Conservation (phyloP, 2,329 filamentous ascomycete species). For the Colletotrichum liaoningense region DNA sequence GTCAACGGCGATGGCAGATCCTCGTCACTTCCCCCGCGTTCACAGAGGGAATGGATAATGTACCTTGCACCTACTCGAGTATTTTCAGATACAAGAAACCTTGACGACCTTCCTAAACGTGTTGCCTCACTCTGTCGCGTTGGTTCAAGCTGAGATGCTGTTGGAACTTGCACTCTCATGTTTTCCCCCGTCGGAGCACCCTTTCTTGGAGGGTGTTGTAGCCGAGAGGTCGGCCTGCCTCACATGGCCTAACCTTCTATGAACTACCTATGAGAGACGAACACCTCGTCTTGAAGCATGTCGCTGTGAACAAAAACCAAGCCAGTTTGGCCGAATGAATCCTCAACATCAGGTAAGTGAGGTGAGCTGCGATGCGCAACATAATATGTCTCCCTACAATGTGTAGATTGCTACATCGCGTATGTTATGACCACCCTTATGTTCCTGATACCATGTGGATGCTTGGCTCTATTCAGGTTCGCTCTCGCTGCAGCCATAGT, state of each 20-base stretch:
- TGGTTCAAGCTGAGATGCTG: background rate
- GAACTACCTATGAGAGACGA: background rate
- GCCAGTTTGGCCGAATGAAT: background rate
- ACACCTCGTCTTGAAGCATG: background rate
- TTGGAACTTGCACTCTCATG: background rate
- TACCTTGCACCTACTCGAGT: background rate
- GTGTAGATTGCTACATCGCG: background rate
- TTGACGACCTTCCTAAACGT: background rate
- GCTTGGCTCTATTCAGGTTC: background rate
- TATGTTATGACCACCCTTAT: background rate
- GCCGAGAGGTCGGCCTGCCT: no score
- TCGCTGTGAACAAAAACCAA: background rate
- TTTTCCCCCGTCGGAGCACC: background rate
- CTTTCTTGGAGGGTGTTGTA: background rate
- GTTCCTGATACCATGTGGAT: background rate
- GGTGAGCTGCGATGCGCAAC: background rate
- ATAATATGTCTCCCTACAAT: background rate
- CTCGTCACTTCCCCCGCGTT: conserved; percentile 2
- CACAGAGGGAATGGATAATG: background rate
- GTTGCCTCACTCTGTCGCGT: background rate
- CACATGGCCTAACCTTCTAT: background rate
- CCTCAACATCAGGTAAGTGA: background rate
- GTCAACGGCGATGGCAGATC: conserved; percentile 29
- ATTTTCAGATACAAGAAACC: background rate
- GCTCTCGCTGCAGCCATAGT: background rate